Base-by-base conservation (phyloP, 1,139 yeast genomes). In the Taphrina betulina region DNA sequence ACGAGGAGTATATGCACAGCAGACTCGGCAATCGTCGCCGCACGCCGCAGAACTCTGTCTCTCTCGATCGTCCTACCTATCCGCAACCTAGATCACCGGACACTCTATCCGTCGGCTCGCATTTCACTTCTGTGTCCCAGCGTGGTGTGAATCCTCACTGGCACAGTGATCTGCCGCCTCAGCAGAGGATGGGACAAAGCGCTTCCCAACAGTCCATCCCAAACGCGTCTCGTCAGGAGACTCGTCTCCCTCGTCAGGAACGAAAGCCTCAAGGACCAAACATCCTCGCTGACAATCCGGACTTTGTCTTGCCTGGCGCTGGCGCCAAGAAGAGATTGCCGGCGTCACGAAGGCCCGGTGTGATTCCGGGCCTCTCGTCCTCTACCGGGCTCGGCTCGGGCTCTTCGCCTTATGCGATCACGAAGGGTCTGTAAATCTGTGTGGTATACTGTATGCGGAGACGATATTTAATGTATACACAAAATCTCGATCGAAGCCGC, bases 81-180 rank as follows among this genome's bases (percentile, higher is more conserved):
- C 48, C 48, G 20, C 46, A 40, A n/a, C 46, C 46, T 8, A 38
- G 38, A 5, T 42, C 54, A 7, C 54, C 54, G 3, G 46, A 50
- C 17, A 50, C 46, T 24, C 24, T 42, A 5, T 50, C 54, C 19
- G 31, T 23, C 23, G 35, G 56, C 40, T 52, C 48, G 24, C 56
- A 52, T 34, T 52, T 52, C 23, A 52, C 56, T 20, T 52, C 56
- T 5, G 50, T 52, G 37, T 52, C 56, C 5, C 56, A 52, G 23
- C 50, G 56, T 10, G 50, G 42, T 10, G 23, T 52, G 31, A 52
- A 52, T 14, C 56, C 56, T 5, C 26, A 37, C 2, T 52, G 50
- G 43, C 42, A 38, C 24, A 43, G 42, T 14, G 41, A 42, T 19
- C 22, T 29, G 12, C 12, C 20, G n/a, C 48, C 26, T 16, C 34